Base-by-base conservation (phyloP, 2,329 filamentous ascomycete genomes). In the Aspergillus proliferans region DNA sequence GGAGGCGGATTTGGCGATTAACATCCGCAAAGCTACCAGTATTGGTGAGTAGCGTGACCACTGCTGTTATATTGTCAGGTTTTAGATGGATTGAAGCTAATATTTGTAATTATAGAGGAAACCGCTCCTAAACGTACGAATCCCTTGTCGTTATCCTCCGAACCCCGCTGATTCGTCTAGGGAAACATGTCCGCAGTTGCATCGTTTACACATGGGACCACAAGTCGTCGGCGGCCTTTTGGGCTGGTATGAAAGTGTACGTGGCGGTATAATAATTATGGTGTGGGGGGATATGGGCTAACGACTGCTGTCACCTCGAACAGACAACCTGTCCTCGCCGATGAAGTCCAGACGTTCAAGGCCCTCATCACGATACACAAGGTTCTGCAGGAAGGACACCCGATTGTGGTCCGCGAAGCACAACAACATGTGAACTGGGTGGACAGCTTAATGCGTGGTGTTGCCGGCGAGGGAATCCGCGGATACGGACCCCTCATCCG, bases 201-300 rank as follows among this genome's bases (percentile, higher is more conserved):
- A 98, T 98, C 63, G 92, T 98, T 42, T 97, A 97, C 71, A 97
- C 92, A 51, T 98, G 93, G 93, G 93, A 98, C 73, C 90, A 98
- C 76, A 94, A 95, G 75, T 95, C 87, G 57, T 95, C 91, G 39
- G 80, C 84, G 67, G 88, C 91, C 66, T 98, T 98, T 71, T 98
- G 93, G 93, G 84, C 88, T 49, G 92, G 91, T 67, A 94, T 98
- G 81, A 98, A 98, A 83, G 91, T 97, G 86, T 94, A 80, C 59
- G 86, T 40, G n/a, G 19, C 19, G 26, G 26, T 12, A 30, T 30
- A 30, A 30, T 30, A 12, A 30, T 12, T 3, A 30, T 12, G 26
- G 10, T 30, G 4, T 30, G 12, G 26, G 10, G 12, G 47, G 45
- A 39, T 45, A 24, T 24, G 12, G 14, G 47, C 24, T 46, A 21